Conservation (phyloP, 345 rosid species). For the Excoecaria agallocha region DNA sequence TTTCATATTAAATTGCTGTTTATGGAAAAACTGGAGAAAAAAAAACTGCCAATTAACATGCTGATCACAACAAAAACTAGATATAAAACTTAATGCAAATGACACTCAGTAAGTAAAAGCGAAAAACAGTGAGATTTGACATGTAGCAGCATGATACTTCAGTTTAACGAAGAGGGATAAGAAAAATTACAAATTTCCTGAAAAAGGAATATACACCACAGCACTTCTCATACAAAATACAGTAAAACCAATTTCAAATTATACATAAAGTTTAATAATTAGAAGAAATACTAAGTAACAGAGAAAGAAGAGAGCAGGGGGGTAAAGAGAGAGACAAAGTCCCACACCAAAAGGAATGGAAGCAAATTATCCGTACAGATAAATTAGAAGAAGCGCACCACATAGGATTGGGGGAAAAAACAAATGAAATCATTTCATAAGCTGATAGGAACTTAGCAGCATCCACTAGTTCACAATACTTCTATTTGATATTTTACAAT, state of each 20-base stretch:
- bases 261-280: background rate
- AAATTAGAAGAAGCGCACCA: background rate
- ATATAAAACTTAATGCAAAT: background rate
- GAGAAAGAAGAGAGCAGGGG: background rate
- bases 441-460: background rate
- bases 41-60: background rate
- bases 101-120: background rate
- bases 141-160: background rate
- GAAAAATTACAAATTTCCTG: too few species aligned
- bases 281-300: background rate
- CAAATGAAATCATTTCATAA: background rate
- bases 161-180: too few species aligned
- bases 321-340: background rate
- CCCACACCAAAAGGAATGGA: background rate
- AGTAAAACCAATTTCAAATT: background rate
- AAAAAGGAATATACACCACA: background rate
- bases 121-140: background rate
- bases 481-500: background rate
- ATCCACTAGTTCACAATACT: background rate
- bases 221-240: background rate
- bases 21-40: too few species aligned
- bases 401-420: background rate
- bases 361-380: background rate
- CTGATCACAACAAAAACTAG: background rate
- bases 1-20: too few species aligned